Conservation (phyloP, 129 eudicot species). For the Helichrysum umbraculigerum region DNA sequence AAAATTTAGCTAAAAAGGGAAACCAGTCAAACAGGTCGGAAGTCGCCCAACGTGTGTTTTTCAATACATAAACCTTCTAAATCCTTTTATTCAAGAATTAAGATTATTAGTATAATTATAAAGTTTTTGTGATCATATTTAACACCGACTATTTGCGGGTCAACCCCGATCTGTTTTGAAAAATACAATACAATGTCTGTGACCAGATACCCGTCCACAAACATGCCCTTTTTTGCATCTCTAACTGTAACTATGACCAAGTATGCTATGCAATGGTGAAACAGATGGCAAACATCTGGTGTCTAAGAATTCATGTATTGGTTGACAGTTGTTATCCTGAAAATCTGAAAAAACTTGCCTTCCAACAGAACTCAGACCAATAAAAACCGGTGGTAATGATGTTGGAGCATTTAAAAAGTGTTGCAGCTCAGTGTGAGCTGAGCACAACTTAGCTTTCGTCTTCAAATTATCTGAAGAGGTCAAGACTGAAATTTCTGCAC, state of each 20-base stretch:
- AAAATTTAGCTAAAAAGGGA: neutral
- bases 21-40: neutral
- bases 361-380: constrained; percentile 88
- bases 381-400: constrained; percentile 61
- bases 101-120: neutral
- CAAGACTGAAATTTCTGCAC: constrained; percentile 55
- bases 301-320: constrained; percentile 5
- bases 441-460: constrained; percentile 47
- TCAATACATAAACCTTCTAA: neutral
- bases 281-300: neutral
- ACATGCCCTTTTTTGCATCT: neutral
- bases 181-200: too few species aligned
- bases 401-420: constrained; percentile 50
- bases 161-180: too few species aligned
- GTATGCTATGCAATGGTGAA: constrained; percentile 14
- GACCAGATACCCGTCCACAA: neutral
- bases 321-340: neutral
- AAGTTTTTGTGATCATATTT: too few species aligned
- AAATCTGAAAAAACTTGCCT: constrained; percentile 52
- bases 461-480: constrained; percentile 38
- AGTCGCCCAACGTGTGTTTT: neutral
- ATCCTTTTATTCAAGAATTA: neutral
- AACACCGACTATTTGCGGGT: too few species aligned
- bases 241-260: neutral
- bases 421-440: constrained; percentile 54